Conservation (phyloP, 495 filamentous ascomycete species). For the Aspergillus nidulans region DNA sequence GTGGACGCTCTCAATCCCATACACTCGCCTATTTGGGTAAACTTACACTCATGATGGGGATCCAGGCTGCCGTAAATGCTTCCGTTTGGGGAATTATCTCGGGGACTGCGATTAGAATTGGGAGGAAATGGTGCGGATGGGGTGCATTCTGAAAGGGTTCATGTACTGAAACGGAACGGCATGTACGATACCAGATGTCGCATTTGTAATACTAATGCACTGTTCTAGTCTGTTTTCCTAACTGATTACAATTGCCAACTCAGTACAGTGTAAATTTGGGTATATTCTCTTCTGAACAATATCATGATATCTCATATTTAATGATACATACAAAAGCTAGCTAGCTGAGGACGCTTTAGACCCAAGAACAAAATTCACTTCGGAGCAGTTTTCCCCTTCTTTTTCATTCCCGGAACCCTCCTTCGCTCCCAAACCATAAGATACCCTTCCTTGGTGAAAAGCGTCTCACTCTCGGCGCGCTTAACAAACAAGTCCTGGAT, state of each 20-base stretch:
- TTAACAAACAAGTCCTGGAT: slow-evolving; percentile 94
- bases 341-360: background rate
- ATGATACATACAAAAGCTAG: slow-evolving; percentile 9
- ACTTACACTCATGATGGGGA: slow-evolving; percentile 40
- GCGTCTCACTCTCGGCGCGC: slow-evolving; percentile 72
- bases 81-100: slow-evolving; percentile 43
- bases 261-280: background rate
- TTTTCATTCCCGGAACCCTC: slow-evolving; percentile 42
- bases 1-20: slow-evolving; percentile 36
- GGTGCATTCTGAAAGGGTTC: slow-evolving; percentile 30
- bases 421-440: slow-evolving; percentile 95
- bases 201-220: too few species aligned
- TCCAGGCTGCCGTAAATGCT: slow-evolving; percentile 42
- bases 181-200: too few species aligned
- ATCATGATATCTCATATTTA: background rate
- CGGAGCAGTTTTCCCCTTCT: slow-evolving; percentile 39
- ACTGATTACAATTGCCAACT: too few species aligned
- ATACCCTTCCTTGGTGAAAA: slow-evolving; percentile 91
- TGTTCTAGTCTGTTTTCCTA: too few species aligned
- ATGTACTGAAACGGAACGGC: background rate
- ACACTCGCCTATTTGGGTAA: slow-evolving; percentile 39
- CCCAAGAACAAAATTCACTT: slow-evolving; percentile 2
- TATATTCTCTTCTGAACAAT: background rate
- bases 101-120: slow-evolving; percentile 40
- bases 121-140: slow-evolving; percentile 45